Evolutionary conservation across 164 flowering plant species (phyloP), one percentile per base, ranked within the genome.

Genomic region (Nymphaea thermarum): DNA sequence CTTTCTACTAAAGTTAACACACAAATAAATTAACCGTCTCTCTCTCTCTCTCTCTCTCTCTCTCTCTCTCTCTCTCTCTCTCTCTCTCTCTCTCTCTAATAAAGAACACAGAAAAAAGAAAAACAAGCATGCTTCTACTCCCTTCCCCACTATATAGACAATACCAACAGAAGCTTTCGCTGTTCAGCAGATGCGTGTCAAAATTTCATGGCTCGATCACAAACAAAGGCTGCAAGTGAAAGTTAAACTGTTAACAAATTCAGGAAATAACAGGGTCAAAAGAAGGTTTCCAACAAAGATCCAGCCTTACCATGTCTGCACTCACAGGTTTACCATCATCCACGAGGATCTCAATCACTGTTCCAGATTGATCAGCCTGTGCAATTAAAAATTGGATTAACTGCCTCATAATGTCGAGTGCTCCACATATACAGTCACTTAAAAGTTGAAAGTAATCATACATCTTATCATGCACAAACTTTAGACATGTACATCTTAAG

Each of bases 261-360:
- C 42, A 42, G 47, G 11, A 41, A 44, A 17, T 11, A 53, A 10
- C 41, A 65, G 63, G 75, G 66, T 47, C 69, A 65, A 65, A 68
- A 73, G 64, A 41, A 16, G 15, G 44, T 75, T 17, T 8, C n/a
- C n/a, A 61, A 61, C 17, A 61, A 61, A 36, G 42, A 61, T n/a
- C 42, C 7, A 61, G n/a, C 25, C 10, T 64, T 42, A 86, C 90
- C 81, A 66, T 71, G 78, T 81, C 90, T 44, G 80, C 67, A 66
- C 87, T 86, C 68, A 86, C 87, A 57, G 87, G 78, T 72, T 86
- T 82, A 7, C 84, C 86, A 68, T 86, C 84, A 60, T 81, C 85
- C 4, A 63, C 81, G 43, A 82, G 66, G 64, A 86, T 68, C 75
- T 84, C 87, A 65, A 73, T 70, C 61, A 86, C 43, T 36, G 87